Conservation (phyloP, 1,284 basidiomycete genomes). For the Phylloporus sp. region DNA sequence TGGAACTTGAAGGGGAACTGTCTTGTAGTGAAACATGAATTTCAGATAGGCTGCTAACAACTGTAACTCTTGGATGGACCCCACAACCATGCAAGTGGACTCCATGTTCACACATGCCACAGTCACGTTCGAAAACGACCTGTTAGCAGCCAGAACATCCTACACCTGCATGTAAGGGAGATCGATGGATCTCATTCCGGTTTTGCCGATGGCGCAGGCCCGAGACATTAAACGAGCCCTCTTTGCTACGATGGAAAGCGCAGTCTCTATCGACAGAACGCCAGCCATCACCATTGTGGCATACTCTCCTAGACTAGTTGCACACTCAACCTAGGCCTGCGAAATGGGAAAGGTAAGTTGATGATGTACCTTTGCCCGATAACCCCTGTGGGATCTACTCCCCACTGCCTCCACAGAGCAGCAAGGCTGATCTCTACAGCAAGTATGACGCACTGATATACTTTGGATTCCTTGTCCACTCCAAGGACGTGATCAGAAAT, state of each 20-base stretch:
- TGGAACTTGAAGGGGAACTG: constrained; percentile 51
- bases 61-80: constrained; percentile 48
- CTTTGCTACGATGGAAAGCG: constrained; percentile 59
- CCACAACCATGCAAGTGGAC: constrained; percentile 59
- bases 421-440: constrained; percentile 64
- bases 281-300: constrained; percentile 63
- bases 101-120: constrained; percentile 68
- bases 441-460: constrained; percentile 59
- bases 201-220: constrained; percentile 47
- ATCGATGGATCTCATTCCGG: constrained; percentile 65
- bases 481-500: constrained; percentile 14
- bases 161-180: constrained; percentile 41
- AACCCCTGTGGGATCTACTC: constrained; percentile 56
- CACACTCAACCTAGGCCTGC: neutral
- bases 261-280: constrained; percentile 57
- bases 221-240: constrained; percentile 58
- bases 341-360: neutral
- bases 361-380: constrained; percentile 66
- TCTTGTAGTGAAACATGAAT: constrained; percentile 40
- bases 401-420: constrained; percentile 68
- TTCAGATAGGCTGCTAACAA: constrained; percentile 48
- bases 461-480: constrained; percentile 42
- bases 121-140: constrained; percentile 42
- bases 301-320: constrained; percentile 68
- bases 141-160: constrained; percentile 40